phyloP scores from a whole-genome alignment of 495 filamentous ascomycete genomes.

The Trichocladium uniseriatum region DNA sequence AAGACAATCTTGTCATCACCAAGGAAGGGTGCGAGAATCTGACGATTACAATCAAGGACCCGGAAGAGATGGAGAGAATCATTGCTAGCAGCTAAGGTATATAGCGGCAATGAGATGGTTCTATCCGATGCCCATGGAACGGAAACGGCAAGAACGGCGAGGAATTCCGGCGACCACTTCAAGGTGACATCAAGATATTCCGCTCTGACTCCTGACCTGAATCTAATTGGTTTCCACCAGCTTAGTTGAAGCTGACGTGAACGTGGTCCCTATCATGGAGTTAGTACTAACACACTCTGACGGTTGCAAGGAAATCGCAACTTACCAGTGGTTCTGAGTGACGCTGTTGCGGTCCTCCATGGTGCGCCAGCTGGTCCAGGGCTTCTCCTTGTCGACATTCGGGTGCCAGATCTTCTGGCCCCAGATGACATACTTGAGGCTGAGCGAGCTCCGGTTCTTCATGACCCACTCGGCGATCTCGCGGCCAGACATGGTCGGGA shows the following conservation, averaged over 20 bases:
- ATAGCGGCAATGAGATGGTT: too few relatives aligned
- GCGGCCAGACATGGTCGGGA: conserved; percentile 22
- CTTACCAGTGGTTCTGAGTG: conserved; percentile 35
- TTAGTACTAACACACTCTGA: too few relatives aligned
- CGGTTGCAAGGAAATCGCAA: too few relatives aligned
- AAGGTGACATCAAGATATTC: too few relatives aligned
- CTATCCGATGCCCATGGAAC: too few relatives aligned
- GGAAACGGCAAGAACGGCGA: too few relatives aligned
- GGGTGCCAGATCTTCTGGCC: conserved; percentile 40
- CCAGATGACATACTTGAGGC: conserved; percentile 42
- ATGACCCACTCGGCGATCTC: conserved; percentile 41
- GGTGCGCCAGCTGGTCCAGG: conserved; percentile 31
- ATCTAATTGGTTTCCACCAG: too few relatives aligned
- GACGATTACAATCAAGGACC: conserved; percentile 64
- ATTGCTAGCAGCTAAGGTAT: conserved; percentile 28
- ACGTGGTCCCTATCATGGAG: conserved; percentile 6
- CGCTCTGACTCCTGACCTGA: too few relatives aligned
- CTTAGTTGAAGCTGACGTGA: conserved; percentile 9
- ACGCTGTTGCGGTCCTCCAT: conserved; percentile 35
- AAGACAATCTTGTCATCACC: conserved; percentile 72
- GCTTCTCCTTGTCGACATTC: conserved; percentile 20
- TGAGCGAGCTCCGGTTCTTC: conserved; percentile 30
- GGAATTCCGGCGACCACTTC: too few relatives aligned
- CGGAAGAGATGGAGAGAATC: conserved; percentile 58
- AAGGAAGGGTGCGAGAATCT: conserved; percentile 69